Evolutionary conservation across 345 rosid species (phyloP), one percentile per base, ranked within the genome.

Genomic region (Bruguiera sexangula): DNA sequence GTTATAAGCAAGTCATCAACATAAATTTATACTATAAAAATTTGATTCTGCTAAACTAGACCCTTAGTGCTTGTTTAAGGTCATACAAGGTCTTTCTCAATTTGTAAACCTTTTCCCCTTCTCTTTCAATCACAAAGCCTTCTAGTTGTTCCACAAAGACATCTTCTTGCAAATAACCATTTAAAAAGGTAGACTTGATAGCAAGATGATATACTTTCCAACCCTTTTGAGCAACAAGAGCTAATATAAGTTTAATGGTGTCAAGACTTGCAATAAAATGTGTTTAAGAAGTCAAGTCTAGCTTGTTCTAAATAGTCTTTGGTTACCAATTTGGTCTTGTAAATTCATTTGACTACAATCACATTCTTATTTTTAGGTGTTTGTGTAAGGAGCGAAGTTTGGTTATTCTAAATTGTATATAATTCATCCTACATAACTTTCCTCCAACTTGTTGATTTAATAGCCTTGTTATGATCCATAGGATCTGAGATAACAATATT

Each of bases 131-230:
- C 16, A 2, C n/a, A 31, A 67, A 68, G 2, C 60, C 11, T 6
- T 26, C 2, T 9, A 39, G 26, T 26, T 61, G 20, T 19, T 39
- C 11, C 1, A 74, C 18, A 8, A 24, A 36, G 0, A 32, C 21
- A n/a, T 73, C 39, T 36, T 67, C 39, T 6, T 19, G 0, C 0
- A 73, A 10, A 6, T 1, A 1, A 5, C 66, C 52, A 50, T 63
- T 75, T 1, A n/a, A 0, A 36, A 75, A 69, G 18, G 27, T 8
- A 0, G 43, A 69, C n/a, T 69, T 75, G 1, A 63, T 48, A 7
- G 57, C 15, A 1, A 63, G 3, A 1, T 63, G 16, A 7, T 39
- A 13, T 0, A 69, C 9, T 39, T 68, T 4, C 16, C 64, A 58
- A 1, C 43, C 34, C 18, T 24, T 60, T 34, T 39, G 21, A 11